Evolutionary conservation across 164 flowering plant species (phyloP).

Genomic region (Santalum album): DNA sequence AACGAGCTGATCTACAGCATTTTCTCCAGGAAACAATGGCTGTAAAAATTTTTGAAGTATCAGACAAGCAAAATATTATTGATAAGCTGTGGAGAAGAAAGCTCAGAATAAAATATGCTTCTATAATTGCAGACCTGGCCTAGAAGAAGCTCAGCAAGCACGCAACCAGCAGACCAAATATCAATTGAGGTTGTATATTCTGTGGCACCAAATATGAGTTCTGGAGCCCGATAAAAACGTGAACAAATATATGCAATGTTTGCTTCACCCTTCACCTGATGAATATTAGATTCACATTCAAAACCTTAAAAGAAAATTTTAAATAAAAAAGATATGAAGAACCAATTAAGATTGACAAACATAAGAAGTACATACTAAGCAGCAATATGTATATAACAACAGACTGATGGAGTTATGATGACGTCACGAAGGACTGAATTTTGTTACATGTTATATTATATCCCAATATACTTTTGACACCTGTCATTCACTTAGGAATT

Average conservation of each 20-base stretch:
- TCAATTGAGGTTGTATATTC: conserved; percentile 5
- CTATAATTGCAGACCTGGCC: not conserved
- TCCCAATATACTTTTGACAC: too few species aligned
- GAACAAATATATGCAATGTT: conserved; percentile 1
- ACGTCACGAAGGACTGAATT: too few species aligned
- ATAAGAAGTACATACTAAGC: too few species aligned
- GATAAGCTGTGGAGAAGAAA: not conserved
- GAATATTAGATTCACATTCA: not conserved
- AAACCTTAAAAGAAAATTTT: too few species aligned
- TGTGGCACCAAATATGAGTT: conserved; percentile 1
- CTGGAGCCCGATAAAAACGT: conserved; percentile 4
- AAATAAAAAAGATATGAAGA: not conserved
- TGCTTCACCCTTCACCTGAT: not conserved
- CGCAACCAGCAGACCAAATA: conserved; percentile 4
- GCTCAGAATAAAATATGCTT: not conserved
- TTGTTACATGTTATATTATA: too few species aligned
- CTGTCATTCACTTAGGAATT: too few species aligned
- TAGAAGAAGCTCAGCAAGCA: conserved; percentile 2
- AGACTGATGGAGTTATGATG: too few species aligned
- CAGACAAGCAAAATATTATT: not conserved
- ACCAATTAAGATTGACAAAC: too few species aligned
- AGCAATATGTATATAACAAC: too few species aligned
- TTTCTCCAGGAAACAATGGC: conserved; percentile 4
- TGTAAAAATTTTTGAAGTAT: not conserved
- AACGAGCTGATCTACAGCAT: conserved; percentile 1